Evolutionary conservation across 805 yeast species (phyloP).

Genomic region (Metschnikowia dekortorum): DNA sequence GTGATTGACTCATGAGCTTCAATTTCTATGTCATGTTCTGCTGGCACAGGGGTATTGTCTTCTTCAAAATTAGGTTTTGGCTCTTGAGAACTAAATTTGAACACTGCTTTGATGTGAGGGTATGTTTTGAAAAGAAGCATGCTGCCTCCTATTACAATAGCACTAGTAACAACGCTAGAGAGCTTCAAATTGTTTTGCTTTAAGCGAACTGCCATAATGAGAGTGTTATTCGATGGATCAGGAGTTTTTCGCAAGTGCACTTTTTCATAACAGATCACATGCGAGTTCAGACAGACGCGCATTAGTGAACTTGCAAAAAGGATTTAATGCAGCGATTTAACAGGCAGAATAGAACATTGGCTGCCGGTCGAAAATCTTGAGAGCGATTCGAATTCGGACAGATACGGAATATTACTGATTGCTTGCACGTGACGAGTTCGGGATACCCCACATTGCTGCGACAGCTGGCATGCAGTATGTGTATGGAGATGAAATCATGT

Average conservation of each 20-base stretch:
- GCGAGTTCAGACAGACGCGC: constrained; percentile 2
- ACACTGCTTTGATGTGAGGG: constrained; percentile 43
- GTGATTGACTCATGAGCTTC: not conserved
- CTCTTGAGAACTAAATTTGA: constrained; percentile 15
- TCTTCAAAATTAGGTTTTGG: constrained; percentile 10
- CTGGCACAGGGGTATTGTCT: constrained; percentile 4
- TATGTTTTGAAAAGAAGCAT: constrained; percentile 42
- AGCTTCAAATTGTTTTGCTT: constrained; percentile 16
- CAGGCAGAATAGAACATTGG: too few species aligned
- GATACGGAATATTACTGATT: not conserved
- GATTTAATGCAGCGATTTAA: not conserved
- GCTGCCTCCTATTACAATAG: constrained; percentile 40
- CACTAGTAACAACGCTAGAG: constrained; percentile 34
- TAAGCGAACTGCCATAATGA: constrained; percentile 21
- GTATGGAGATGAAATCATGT: not conserved
- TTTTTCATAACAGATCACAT: not conserved
- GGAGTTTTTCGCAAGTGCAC: not conserved
- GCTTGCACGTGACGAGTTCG: not conserved
- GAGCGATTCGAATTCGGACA: too few species aligned
- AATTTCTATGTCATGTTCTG: not conserved
- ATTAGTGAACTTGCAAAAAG: not conserved
- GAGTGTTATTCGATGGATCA: not conserved
- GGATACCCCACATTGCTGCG: constrained; percentile 1
- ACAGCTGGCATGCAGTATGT: not conserved
- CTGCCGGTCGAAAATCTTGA: too few species aligned